Conservation (phyloP, 768 basidiomycete species). For the Phaffia tasmanica region DNA sequence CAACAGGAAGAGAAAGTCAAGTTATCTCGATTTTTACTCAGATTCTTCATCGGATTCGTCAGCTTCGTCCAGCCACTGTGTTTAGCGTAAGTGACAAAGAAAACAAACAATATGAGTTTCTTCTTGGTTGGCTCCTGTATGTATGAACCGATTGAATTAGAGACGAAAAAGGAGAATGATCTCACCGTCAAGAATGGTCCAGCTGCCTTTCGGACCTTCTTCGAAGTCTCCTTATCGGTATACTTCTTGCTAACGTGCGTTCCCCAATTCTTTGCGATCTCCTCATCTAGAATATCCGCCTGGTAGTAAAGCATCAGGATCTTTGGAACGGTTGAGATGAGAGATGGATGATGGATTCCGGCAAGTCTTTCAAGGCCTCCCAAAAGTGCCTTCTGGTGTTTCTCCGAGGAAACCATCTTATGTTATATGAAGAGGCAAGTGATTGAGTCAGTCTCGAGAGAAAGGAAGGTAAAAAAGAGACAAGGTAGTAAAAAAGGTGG, state of each 20-base stretch:
- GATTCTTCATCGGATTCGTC: conserved; percentile 10
- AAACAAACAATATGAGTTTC: no score
- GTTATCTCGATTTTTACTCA: no score
- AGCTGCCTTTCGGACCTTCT: conserved; percentile 82
- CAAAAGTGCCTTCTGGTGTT: conserved; percentile 85
- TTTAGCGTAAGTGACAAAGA: no score
- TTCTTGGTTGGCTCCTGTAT: no score
- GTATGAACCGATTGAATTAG: background rate
- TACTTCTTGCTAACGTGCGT: conserved; percentile 95
- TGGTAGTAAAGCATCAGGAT: conserved; percentile 92
- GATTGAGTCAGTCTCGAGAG: background rate
- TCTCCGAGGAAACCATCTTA: conserved; percentile 81
- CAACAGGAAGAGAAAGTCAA: no score
- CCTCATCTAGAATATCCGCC: conserved; percentile 82
- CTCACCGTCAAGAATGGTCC: conserved; percentile 86
- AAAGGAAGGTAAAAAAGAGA: background rate
- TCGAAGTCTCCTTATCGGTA: conserved; percentile 84
- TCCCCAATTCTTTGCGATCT: conserved; percentile 80
- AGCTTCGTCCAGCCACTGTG: conserved; percentile 20
- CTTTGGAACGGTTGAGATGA: conserved; percentile 66
- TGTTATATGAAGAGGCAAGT: background rate
- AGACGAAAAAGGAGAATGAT: conserved; percentile 1
- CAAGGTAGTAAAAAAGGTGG: background rate
- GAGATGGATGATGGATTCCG: conserved; percentile 55
- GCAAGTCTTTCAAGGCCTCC: conserved; percentile 84